Conservation (phyloP, 495 filamentous ascomycete species). For the Barbatosphaeria neglecta region DNA sequence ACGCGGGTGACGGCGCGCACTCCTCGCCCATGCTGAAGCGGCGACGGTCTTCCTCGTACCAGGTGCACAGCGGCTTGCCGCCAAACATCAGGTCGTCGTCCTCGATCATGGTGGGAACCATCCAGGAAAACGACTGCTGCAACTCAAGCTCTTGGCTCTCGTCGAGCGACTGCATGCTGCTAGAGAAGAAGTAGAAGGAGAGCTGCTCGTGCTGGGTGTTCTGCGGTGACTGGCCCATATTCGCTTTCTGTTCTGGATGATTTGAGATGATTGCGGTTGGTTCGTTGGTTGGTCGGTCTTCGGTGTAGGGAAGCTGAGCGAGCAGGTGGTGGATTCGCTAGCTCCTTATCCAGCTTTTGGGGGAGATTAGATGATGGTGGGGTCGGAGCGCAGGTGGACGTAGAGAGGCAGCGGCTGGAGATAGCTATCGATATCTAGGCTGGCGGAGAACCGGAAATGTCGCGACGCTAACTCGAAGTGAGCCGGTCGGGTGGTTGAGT, state of each 20-base stretch:
- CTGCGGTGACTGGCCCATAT: not conserved
- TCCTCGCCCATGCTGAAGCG: conserved; percentile 12
- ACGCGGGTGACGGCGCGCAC: conserved; percentile 1
- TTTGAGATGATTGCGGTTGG: too few species aligned
- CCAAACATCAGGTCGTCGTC: conserved; percentile 47
- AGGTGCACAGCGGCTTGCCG: conserved; percentile 41
- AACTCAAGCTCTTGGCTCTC: conserved; percentile 18
- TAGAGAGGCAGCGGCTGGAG: too few species aligned
- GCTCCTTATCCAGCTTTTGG: too few species aligned
- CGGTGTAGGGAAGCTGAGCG: too few species aligned
- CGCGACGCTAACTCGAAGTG: too few species aligned
- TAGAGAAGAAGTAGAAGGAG: not conserved
- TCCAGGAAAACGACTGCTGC: conserved; percentile 27
- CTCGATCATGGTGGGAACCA: conserved; percentile 41
- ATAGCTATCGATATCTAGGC: too few species aligned
- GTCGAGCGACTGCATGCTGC: not conserved
- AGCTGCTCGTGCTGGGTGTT: not conserved
- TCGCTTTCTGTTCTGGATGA: not conserved
- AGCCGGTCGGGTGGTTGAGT: too few species aligned
- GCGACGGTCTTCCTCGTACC: conserved; percentile 43
- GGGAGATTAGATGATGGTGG: too few species aligned
- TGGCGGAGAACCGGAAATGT: too few species aligned
- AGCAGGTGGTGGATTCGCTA: too few species aligned
- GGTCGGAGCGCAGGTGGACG: too few species aligned
- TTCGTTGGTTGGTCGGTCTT: too few species aligned